Evolutionary conservation across 257 asterid genomes (phyloP), one percentile per base, ranked within the genome.

Genomic region (Fraxinus cuspidata): DNA sequence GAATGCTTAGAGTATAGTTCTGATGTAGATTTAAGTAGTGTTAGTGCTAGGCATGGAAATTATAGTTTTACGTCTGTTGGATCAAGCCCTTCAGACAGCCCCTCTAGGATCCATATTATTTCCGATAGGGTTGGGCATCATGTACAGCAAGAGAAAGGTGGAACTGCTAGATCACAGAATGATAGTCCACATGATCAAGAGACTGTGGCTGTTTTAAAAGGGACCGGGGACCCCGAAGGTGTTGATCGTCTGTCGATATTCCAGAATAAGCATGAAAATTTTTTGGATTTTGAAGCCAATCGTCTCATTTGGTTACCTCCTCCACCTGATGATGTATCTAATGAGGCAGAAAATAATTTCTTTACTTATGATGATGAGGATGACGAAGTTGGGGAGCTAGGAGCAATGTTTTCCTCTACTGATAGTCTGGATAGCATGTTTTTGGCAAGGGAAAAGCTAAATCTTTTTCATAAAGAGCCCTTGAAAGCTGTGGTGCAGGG

Each of bases 241-340:
- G 73, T 86, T 58, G 86, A 87, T 78, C 79, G 81, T 70, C 80
- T 84, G 76, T 79, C 77, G 4, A 80, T 77, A 49, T 86, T 77
- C 78, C 86, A 31, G 75, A 83, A 83, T 47, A 85, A 78, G 71
- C 81, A 80, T 72, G 90, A 85, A 72, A 85, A 84, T 60, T 85
- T 89, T 19, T 85, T 88, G 85, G 92, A 90, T 84, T 92, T 91
- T 84, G 98, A 93, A 87, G 83, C 83, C 84, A 91, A 90, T 69
- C 89, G 87, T 74, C 88, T 75, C 74, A 84, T 93, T 77, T 95
- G 99, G 99, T 81, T 86, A 49, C 99, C 99, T 82, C 99, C 99
- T 65, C 90, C 90, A 2, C 91, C 97, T 6, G 94, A 90, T 70
- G 90, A 85, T 63, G 85, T 78, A 80, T 78, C 79, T 65, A 89